Base-by-base conservation (phyloP, 441 rosid genomes). In the Corymbia calophylla region DNA sequence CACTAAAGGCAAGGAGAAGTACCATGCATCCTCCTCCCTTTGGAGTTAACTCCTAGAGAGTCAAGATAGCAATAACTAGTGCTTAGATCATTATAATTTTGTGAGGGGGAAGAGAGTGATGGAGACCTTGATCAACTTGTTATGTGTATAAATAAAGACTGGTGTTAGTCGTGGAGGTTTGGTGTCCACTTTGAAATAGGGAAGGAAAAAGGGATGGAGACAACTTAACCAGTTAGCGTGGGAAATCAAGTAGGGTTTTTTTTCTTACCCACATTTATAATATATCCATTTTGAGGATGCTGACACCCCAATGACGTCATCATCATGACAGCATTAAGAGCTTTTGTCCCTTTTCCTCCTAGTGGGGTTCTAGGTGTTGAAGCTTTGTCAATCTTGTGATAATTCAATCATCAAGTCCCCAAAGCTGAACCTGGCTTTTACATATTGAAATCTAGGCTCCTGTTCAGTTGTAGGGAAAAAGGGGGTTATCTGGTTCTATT, bases 171-270 rank as follows among this genome's bases (percentile, higher is more conserved):
- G 35, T 87, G 73, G 44, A 39, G 68, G 60, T 44, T 47, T 47
- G 87, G 80, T 87, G 91, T 32, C 90, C 90, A 87, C 91, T 91
- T 17, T 15, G 91, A 73, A 77, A 23, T 77, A 77, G 51, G n/a
- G 44, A 39, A 6, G 82, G 58, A 39, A 25, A 47, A 47, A 81
- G 25, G 27, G 91, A 88, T 64, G 16, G 64, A 31, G 90, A 89
- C 90, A 58, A 19, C 66, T 31, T 31, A 86, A 54, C 90, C 73
- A n/a, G 70, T 85, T 19, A 14, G 64, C 49, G 11, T 21, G 19
- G 48, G 49, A 77, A 19, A 39, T 81, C 62, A 88, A 77, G 90
- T 89, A n/a, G 86, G 18, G 82, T 32, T 91, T 64, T 32, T 64
- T 51, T 7, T 55, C 32, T 14, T 2, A 16, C 68, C 32, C 87